Evolutionary conservation across 1,284 basidiomycete genomes (phyloP).

Genomic region (Cryptococcus sp.): DNA sequence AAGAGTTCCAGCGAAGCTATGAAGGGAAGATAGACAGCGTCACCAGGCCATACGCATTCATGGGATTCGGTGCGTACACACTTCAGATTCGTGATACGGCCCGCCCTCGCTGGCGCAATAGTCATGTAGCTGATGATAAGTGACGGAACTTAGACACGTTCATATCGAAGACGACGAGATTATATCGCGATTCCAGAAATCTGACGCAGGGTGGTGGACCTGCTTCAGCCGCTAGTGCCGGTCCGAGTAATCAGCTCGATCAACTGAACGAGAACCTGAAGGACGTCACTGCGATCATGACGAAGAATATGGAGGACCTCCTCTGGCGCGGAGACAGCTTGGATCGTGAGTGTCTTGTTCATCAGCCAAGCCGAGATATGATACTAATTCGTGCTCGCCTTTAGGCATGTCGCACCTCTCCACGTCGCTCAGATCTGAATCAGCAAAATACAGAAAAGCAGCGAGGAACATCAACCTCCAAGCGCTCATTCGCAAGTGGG

Average conservation of each 20-base stretch:
- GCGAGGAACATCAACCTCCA: constrained; percentile 93
- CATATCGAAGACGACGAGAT: constrained; percentile 94
- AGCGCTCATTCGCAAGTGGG: constrained; percentile 93
- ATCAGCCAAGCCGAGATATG: background rate
- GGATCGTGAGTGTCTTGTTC: constrained; percentile 65
- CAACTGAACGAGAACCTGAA: constrained; percentile 93
- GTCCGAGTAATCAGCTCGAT: constrained; percentile 63
- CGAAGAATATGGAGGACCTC: constrained; percentile 99
- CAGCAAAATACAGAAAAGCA: constrained; percentile 95
- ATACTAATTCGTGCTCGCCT: background rate
- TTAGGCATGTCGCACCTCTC: constrained; percentile 95
- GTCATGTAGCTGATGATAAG: constrained; percentile 1
- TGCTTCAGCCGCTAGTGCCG: constrained; percentile 15
- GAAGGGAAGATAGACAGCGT: constrained; percentile 83
- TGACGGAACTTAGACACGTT: constrained; percentile 73
- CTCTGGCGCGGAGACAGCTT: constrained; percentile 96
- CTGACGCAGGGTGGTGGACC: constrained; percentile 58
- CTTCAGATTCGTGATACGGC: background rate
- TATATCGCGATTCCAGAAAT: constrained; percentile 91
- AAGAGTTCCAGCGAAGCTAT: constrained; percentile 90
- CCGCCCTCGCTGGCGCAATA: background rate
- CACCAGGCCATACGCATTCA: constrained; percentile 90
- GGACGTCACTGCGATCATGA: constrained; percentile 99
- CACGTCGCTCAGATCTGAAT: constrained; percentile 94
- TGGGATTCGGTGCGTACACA: constrained; percentile 79